Evolutionary conservation across 2,329 filamentous ascomycete species (phyloP), one percentile per base, ranked within the genome.

Genomic region (Penicillium freii): DNA sequence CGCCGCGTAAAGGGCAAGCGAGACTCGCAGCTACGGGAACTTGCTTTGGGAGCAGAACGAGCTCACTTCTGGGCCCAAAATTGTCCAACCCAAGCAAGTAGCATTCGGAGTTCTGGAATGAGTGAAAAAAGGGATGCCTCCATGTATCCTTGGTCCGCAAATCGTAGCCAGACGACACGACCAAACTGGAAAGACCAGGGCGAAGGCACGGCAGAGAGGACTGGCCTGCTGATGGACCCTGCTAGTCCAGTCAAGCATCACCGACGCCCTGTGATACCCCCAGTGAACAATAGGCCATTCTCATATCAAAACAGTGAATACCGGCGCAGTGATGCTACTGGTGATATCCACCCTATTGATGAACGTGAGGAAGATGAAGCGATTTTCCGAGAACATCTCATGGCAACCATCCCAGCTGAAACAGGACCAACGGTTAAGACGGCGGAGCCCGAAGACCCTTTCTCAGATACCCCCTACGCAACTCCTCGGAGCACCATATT

Each of bases 271-370:
- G 36, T 57, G 40, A 11, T 36, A 53, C 73, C 68, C 50, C 39
- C 50, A 13, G 54, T 79, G 44, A 74, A 74, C 51, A 68, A 72
- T 17, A 67, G 74, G 55, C 62, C 72, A 33, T 75, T 75, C 40
- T 59, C 67, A 6, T 77, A 42, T 23, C 54, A 49, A 21, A 82
- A 80, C 62, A 80, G 82, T 33, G 80, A 82, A 50, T 75, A 73
- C 43, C 76, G 81, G 50, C 71, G 78, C 33, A 79, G 75, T 56
- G 77, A 80, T 19, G 78, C 78, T 8, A 80, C 81, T 33, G 80
- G 81, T 3, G 75, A 78, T 25, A 87, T 87, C 27, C 84, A 86
- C 66, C 83, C 84, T 0, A 88, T 88, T 45, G 84, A 86, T 38
- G 83, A 86, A 66, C 73, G 80, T 13, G 85, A 87, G 57, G 85